Percentiles rank a stretch among this genome's conserved stretches.
Evolutionary conservation across 345 rosid species (phyloP).

Genomic region (Combretum micranthum): DNA sequence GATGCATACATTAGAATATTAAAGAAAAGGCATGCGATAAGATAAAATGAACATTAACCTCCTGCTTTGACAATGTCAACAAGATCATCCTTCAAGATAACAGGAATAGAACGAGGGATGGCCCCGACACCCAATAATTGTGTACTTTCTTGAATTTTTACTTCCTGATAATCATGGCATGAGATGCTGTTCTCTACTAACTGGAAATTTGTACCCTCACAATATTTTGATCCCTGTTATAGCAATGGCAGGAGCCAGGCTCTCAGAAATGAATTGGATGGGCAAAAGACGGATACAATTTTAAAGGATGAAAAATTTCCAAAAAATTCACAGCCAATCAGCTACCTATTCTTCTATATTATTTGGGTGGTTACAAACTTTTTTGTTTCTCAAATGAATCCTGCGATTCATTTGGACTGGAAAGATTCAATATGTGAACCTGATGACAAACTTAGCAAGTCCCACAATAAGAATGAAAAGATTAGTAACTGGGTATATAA

Average conservation of each 20-base stretch:
- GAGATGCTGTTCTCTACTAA: constrained; percentile 54
- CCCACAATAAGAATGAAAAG: background rate
- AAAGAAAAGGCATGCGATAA: constrained; percentile 3
- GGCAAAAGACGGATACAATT: background rate
- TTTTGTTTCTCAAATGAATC: too few species aligned
- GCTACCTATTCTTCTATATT: background rate
- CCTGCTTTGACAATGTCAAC: constrained; percentile 96
- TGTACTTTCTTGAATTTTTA: constrained; percentile 91
- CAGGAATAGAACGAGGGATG: constrained; percentile 82
- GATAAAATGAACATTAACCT: constrained; percentile 40
- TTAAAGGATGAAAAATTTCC: background rate
- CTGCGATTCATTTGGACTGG: too few species aligned
- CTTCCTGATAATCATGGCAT: constrained; percentile 91
- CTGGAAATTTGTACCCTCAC: constrained; percentile 75
- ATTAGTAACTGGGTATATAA: background rate
- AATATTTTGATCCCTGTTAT: constrained; percentile 56
- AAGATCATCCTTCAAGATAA: constrained; percentile 82
- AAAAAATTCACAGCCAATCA: background rate
- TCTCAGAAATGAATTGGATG: too few species aligned
- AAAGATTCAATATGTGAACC: background rate
- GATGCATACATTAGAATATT: background rate
- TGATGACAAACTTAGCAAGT: background rate
- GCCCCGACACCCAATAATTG: constrained; percentile 91
- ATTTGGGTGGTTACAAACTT: too few species aligned
- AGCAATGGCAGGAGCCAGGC: constrained; percentile 1